Evolutionary conservation across 805 yeast species (phyloP).

Genomic region (Yarrowia divulgata): DNA sequence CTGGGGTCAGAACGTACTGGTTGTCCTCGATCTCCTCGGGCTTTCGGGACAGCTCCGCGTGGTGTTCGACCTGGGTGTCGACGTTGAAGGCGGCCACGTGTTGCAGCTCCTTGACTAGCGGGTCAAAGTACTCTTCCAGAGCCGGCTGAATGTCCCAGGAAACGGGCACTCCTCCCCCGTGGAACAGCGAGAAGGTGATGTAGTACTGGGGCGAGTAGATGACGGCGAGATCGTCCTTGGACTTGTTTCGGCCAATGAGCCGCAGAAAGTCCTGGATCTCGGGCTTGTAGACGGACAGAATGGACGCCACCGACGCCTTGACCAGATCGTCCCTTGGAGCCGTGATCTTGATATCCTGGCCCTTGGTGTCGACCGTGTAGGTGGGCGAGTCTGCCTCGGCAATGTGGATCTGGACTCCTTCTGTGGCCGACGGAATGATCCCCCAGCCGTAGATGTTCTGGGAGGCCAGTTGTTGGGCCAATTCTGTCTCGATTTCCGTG

Average conservation of each 20-base stretch:
- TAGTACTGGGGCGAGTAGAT: slow-evolving; percentile 73
- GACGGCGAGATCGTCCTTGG: slow-evolving; percentile 45
- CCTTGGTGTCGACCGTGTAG: slow-evolving; percentile 53
- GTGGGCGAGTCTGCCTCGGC: slow-evolving; percentile 45
- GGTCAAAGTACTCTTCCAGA: slow-evolving; percentile 58
- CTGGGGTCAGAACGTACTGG: slow-evolving; percentile 53
- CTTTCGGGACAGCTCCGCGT: slow-evolving; percentile 54
- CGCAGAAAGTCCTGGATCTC: slow-evolving; percentile 53
- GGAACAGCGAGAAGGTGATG: slow-evolving; percentile 74
- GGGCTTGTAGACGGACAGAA: slow-evolving; percentile 57
- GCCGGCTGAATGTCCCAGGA: slow-evolving; percentile 76
- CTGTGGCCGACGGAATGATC: slow-evolving; percentile 37
- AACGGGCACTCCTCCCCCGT: slow-evolving; percentile 64
- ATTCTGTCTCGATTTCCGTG: slow-evolving; percentile 57
- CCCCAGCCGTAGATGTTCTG: slow-evolving; percentile 55
- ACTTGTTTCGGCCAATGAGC: slow-evolving; percentile 46
- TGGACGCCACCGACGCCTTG: slow-evolving; percentile 56
- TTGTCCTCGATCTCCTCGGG: slow-evolving; percentile 40
- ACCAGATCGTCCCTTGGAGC: slow-evolving; percentile 56
- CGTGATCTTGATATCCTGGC: slow-evolving; percentile 53
- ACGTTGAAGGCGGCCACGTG: slow-evolving; percentile 73
- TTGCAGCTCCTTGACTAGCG: slow-evolving; percentile 61
- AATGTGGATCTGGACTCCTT: slow-evolving; percentile 48
- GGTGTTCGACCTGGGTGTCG: slow-evolving; percentile 80
- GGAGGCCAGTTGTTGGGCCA: slow-evolving; percentile 58